Evolutionary conservation across 352 stramenopile genomes (phyloP).

Genomic region (Elongisporangium anandrum): DNA sequence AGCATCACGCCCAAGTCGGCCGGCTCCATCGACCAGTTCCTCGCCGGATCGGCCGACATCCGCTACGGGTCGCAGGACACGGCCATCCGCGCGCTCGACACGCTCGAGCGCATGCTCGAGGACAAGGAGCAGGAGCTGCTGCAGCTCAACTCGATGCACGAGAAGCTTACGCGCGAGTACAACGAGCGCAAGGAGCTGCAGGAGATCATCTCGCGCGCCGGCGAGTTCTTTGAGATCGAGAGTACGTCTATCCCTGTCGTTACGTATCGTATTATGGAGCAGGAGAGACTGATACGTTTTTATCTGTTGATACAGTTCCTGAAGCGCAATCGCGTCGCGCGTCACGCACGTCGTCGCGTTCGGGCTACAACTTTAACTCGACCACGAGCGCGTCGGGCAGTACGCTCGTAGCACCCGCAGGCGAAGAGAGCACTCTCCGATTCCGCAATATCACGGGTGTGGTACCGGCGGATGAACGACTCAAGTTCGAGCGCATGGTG

Average conservation of each 20-base stretch:
- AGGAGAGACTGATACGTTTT: conserved; percentile 4
- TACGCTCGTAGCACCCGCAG: conserved; percentile 4
- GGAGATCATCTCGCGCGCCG: conserved; percentile 72
- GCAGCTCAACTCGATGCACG: conserved; percentile 97
- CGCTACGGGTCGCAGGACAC: conserved; percentile 81
- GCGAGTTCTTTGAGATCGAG: conserved; percentile 87
- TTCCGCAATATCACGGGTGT: conserved; percentile 95
- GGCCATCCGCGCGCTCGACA: conserved; percentile 88
- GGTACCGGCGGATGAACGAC: conserved; percentile 89
- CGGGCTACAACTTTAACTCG: conserved; percentile 50
- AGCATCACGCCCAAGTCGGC: conserved; percentile 75
- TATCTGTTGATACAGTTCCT: conserved; percentile 27
- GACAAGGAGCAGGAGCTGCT: conserved; percentile 95
- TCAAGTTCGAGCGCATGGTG: conserved; percentile 98
- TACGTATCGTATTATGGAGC: not conserved
- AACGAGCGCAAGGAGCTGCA: conserved; percentile 92
- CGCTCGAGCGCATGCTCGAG: conserved; percentile 94
- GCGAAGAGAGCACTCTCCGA: conserved; percentile 59
- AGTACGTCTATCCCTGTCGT: conserved; percentile 19
- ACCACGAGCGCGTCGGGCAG: conserved; percentile 5
- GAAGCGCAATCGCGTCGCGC: conserved; percentile 45
- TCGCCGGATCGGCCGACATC: conserved; percentile 67
- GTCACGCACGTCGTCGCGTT: conserved; percentile 53
- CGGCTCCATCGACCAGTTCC: conserved; percentile 72
- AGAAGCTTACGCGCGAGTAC: conserved; percentile 97